Evolutionary conservation across 768 basidiomycete species (phyloP), one percentile per base, ranked within the genome.

Genomic region (Auriscalpium orientale): DNA sequence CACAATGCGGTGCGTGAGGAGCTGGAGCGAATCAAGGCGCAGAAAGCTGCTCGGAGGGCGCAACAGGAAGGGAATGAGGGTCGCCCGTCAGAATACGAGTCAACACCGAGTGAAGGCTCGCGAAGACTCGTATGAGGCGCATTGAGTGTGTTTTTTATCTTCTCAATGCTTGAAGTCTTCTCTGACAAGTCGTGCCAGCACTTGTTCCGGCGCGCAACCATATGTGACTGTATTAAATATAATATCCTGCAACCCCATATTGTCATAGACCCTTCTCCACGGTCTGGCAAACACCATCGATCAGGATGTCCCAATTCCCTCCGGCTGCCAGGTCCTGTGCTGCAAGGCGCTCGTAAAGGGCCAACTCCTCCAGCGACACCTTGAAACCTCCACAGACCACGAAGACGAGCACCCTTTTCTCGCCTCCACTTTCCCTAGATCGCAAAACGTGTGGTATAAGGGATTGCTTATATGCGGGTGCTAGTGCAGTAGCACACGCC

Each of bases 381-480:
- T 89, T 89, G 68, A 84, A 83, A 0, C 89, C 89, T 8, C 84
- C 82, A 58, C 86, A 87, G 8, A 85, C 81, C 48, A 89, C 73
- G 66, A 86, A 86, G 1, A 87, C 80, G n/a, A 83, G 73, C 0
- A 68, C 71, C 34, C 72, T 69, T 48, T 62, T 67, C 15, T 53
- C 58, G 37, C 64, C 55, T n/a, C 64, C 66, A 22, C 66, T 56
- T 22, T 56, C 37, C 45, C 61, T 68, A 36, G 61, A 61, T n/a
- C 76, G 74, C 3, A 83, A 71, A 20, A 85, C 58, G 46, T 67
- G 75, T 56, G 79, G 68, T 64, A 91, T 82, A 28, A 90, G 68
- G 6, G 70, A 67, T 2, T 69, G 74, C 35, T 77, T 77, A 64
- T 89, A 91, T 2, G 81, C 87, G 2, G 86, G 79, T 2, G 79